Evolutionary conservation across 202 grass and related monocot species (phyloP), one percentile per base, ranked within the genome.

Genomic region (Setaria viridis): DNA sequence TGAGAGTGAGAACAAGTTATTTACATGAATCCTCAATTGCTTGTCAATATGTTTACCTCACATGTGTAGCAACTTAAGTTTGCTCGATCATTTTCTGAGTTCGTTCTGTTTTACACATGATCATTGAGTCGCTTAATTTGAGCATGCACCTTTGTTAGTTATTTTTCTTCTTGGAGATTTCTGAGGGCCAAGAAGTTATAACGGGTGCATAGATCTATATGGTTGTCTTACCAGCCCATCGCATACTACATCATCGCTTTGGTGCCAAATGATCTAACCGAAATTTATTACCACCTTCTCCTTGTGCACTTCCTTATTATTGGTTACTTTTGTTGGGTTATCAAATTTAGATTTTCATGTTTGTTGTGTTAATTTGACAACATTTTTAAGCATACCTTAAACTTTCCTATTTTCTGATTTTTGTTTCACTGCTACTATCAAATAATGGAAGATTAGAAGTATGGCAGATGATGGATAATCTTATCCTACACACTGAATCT

Each of bases 161-260:
- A 63, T 35, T 55, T 55, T 81, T 86, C 35, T 87, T 84, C 80
- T 91, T 81, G 62, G 80, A 73, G 41, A 76, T 60, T 83, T 67
- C 59, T 80, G 16, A 64, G 15, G 21, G 30, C 79, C 46, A 82
- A 79, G 90, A 33, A 83, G 25, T 14, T 63, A 79, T 68, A 83
- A 7, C 59, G 10, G 74, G 73, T 89, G 90, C 83, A 86, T 85
- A 89, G 11, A 91, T 78, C 2, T 80, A 86, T 73, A 83, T 83
- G 86, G 86, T 91, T 88, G 86, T 88, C 90, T 91, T 89, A 91
- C 86, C 86, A 89, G 90, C 83, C 86, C 86, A 89, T 86, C 80
- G 83, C 90, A 67, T 34, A 82, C n/a, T 60, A 20, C 25, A 70
- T 70, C 25, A 15, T 88, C 86, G 86, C 83, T 64, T 86, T 89